These are phyloP conservation scores for Linum trigynum DNA, from an alignment of 345 rosid genomes.

Conservation along the genomic window DNA sequence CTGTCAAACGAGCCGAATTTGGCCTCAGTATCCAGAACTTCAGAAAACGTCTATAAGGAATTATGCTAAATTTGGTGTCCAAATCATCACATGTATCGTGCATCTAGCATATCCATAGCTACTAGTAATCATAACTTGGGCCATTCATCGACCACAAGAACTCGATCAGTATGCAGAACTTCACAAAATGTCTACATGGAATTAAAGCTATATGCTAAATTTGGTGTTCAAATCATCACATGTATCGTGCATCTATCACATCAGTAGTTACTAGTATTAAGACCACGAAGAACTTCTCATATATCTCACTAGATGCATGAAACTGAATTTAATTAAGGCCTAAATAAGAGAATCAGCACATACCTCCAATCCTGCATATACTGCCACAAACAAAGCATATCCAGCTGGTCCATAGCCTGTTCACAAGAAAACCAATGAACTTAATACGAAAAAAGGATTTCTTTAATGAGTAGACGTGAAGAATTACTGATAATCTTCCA, in stretches of 20 bases:
- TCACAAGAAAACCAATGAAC: constrained; percentile 4
- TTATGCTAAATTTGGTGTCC: no score
- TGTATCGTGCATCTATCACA: no score
- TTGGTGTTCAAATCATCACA: no score
- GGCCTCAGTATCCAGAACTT: not conserved
- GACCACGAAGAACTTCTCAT: no score
- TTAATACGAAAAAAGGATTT: not conserved
- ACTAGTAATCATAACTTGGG: no score
- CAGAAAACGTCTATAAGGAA: no score
- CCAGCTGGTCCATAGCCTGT: constrained; percentile 95
- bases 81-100: no score
- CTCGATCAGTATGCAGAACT: not conserved
- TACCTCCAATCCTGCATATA: constrained; percentile 92
- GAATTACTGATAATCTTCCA: no score
- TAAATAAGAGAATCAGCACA: constrained; percentile 12
- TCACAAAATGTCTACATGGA: no score
- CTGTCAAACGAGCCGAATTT: constrained; percentile 20
- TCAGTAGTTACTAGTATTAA: no score
- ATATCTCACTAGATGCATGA: constrained; percentile 1
- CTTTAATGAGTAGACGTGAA: not conserved
- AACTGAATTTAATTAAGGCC: not conserved
- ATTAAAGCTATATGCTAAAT: no score
- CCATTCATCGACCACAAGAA: not conserved
- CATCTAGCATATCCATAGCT: no score
- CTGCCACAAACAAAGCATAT: constrained; percentile 84